Evolutionary conservation across 2,329 filamentous ascomycete genomes (phyloP).

Genomic region (Talaromyces sp.): DNA sequence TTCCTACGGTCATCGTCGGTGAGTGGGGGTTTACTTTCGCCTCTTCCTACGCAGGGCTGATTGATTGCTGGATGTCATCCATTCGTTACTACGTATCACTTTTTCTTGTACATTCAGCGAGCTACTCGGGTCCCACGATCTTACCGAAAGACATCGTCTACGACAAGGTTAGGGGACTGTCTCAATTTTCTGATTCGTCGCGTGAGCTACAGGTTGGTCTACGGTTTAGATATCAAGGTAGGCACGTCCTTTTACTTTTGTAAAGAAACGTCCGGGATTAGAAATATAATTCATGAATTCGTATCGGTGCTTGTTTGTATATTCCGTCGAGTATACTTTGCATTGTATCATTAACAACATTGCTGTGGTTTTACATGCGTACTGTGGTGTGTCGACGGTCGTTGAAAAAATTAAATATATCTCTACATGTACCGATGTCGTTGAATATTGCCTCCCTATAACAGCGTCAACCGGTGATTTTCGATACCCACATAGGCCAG

Average conservation of each 20-base stretch:
- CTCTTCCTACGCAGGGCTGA: conserved; percentile 25
- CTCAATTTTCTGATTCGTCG: neutral
- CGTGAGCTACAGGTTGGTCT: conserved; percentile 3
- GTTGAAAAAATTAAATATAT: too few species aligned
- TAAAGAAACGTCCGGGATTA: neutral
- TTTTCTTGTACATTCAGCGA: conserved; percentile 6
- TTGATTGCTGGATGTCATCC: conserved; percentile 10
- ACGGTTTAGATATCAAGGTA: conserved; percentile 5
- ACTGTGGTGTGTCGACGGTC: too few species aligned
- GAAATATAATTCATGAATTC: neutral
- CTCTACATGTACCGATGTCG: too few species aligned
- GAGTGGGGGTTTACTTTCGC: conserved; percentile 28
- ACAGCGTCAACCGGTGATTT: too few species aligned
- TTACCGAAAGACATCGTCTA: neutral
- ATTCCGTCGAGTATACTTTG: neutral
- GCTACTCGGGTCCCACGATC: neutral
- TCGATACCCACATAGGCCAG: too few species aligned
- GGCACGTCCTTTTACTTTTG: conserved; percentile 11
- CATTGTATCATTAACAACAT: neutral
- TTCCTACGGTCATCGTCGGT: conserved; percentile 24
- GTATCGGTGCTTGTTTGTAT: neutral
- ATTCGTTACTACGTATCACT: neutral
- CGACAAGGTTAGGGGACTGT: neutral
- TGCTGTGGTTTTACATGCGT: too few species aligned
- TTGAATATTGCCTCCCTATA: too few species aligned